Conservation (phyloP, 192 early-diverging fungal species). For the Paraglomus occultum region DNA sequence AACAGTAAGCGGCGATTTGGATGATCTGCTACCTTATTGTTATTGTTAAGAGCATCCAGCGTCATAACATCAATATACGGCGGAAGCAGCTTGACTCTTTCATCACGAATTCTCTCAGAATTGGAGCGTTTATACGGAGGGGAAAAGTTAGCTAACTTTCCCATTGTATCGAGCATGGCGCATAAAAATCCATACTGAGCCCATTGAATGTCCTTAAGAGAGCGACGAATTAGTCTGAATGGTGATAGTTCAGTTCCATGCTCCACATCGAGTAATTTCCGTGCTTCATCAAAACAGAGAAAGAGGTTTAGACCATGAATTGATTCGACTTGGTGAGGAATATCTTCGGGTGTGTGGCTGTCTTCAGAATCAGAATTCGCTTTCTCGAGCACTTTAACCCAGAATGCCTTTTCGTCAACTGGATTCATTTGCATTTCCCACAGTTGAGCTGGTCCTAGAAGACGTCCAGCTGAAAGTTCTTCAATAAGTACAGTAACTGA, state of each 20-base stretch:
- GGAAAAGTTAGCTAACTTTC: not conserved
- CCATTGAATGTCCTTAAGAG: not conserved
- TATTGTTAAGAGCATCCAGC: not conserved
- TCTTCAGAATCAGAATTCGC: not conserved
- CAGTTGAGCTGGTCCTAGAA: not conserved
- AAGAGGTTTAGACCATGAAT: not conserved
- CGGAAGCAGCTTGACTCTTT: not conserved
- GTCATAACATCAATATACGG: not conserved
- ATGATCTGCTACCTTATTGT: not conserved
- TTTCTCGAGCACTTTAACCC: not conserved
- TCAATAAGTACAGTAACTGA: no score
- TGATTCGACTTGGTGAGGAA: not conserved
- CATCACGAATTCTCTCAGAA: not conserved
- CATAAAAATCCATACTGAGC: not conserved
- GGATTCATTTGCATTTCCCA: slow-evolving; percentile 11
- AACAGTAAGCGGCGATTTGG: not conserved
- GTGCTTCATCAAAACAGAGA: slow-evolving; percentile 11
- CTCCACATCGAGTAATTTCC: not conserved
- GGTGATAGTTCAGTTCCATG: not conserved
- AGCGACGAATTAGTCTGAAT: not conserved
- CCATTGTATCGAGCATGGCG: slow-evolving; percentile 10
- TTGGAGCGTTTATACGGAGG: not conserved
- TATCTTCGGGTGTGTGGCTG: not conserved
- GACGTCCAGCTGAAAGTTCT: no score
- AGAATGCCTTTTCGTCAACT: not conserved